Base-by-base conservation (phyloP, 768 basidiomycete species). In the Trametes cubensis region DNA sequence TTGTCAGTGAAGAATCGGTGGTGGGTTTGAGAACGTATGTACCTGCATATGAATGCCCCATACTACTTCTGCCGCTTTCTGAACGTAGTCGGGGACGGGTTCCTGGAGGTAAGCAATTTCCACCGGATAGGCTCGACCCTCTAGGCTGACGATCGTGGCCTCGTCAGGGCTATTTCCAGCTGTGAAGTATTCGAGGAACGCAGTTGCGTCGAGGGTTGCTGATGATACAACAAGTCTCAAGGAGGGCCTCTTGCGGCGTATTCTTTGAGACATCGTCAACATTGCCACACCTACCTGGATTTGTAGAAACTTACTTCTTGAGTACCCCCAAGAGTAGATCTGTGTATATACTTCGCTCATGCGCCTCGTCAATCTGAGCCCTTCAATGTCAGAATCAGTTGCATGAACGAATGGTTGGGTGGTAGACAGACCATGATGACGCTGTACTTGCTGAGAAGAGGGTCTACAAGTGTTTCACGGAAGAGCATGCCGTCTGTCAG, bases 401-500 rank as follows among this genome's bases (percentile, higher is more conserved):
- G 21, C 23, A 44, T 55, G 60, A 63, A 49, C n/a, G 42, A 41
- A 23, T 34, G 1, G 18, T 59, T 41, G 18, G 13, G 1, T 14
- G 18, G 15, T 30, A n/a, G 38, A 60, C 25, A 50, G 66, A 90
- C 94, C 95, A 99, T 98, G 63, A 98, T 90, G 11, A 95, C 94
- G 69, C 94, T 96, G 70, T 95, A 98, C 25, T 89, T 87, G 71
- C 89, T 93, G 54, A 99, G 81, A 28, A 98, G 75, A 18, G 97
- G 97, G 71, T 99, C 96, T 40, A 95, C 79, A 69, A 98, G 83
- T 23, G 89, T 89, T 76, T 98, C 95, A 61, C 95, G 85, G 73
- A 98, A 98, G 40, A 99, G 86, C 88, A 98, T 95, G 47, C 97
- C 97, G 73, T 99, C 97, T 34, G 97, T 99, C 85, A 98, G 84